Evolutionary conservation across 2,329 filamentous ascomycete genomes (phyloP).

Genomic region (Trichocomaceae sp.): DNA sequence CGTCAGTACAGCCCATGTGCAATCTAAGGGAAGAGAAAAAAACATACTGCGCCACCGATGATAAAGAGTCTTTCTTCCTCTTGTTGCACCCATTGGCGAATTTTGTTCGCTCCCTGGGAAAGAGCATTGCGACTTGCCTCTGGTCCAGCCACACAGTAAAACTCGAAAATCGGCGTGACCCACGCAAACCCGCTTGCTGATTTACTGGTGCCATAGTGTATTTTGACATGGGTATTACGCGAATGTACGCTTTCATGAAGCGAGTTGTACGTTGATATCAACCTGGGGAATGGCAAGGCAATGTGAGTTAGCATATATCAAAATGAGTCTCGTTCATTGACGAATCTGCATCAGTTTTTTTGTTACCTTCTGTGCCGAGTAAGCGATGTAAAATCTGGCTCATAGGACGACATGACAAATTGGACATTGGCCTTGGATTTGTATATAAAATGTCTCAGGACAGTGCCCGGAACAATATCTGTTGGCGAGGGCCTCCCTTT

Average conservation of each 20-base stretch:
- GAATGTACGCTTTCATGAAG: conserved; percentile 81
- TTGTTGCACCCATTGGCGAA: conserved; percentile 83
- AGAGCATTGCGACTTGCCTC: conserved; percentile 57
- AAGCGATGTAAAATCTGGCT: conserved; percentile 57
- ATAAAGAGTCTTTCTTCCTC: conserved; percentile 96
- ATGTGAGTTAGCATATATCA: conserved; percentile 8
- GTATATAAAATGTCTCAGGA: conserved; percentile 87
- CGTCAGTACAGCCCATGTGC: neutral
- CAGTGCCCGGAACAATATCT: conserved; percentile 72
- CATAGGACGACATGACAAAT: conserved; percentile 81
- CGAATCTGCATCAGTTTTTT: conserved; percentile 5
- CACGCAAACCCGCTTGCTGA: conserved; percentile 78
- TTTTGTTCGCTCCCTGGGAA: conserved; percentile 77
- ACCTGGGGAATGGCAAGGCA: conserved; percentile 31
- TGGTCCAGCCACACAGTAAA: conserved; percentile 89
- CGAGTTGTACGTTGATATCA: conserved; percentile 78
- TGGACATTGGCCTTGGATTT: conserved; percentile 93
- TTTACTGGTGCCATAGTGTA: conserved; percentile 70
- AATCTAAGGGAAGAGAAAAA: neutral
- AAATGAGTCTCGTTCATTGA: conserved; percentile 14
- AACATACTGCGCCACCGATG: conserved; percentile 80
- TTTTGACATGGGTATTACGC: conserved; percentile 76
- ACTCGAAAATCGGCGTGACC: conserved; percentile 84
- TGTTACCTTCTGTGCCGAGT: conserved; percentile 56
- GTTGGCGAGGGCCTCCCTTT: conserved; percentile 64